These are phyloP conservation scores for Lolium rigidum DNA, from an alignment of 176 grass and related monocot species.

Conservation along the genomic window DNA sequence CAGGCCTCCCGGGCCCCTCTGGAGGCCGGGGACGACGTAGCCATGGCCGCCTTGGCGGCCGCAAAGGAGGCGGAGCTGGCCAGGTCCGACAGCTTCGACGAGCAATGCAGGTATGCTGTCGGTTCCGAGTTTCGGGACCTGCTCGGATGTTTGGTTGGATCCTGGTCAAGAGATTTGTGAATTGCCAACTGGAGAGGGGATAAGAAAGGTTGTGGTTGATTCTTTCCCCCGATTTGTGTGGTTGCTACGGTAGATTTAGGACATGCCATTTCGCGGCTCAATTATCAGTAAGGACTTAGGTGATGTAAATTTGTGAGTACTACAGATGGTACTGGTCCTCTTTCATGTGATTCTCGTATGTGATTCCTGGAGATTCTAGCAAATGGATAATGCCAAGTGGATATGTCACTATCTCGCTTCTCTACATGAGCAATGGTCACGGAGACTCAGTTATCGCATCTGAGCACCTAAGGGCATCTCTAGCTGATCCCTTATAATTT, in stretches of 20 bases:
- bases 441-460: slow-evolving; percentile 1
- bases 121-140: neutral
- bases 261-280: neutral
- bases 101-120: slow-evolving; percentile 83
- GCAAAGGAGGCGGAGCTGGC: slow-evolving; percentile 54
- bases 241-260: slow-evolving; percentile 14
- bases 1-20: neutral
- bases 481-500: no score
- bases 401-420: neutral
- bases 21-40: slow-evolving; percentile 16
- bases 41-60: slow-evolving; percentile 28
- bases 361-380: neutral
- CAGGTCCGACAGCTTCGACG: slow-evolving; percentile 69
- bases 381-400: slow-evolving; percentile 12
- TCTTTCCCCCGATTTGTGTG: neutral
- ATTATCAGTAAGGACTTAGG: neutral
- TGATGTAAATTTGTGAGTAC: slow-evolving; percentile 5
- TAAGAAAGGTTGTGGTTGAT: neutral
- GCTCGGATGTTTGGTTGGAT: slow-evolving; percentile 4
- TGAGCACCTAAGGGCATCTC: neutral
- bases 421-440: neutral
- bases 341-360: neutral
- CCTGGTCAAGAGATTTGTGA: neutral
- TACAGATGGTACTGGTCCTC: neutral
- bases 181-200: neutral